Percentiles rank a stretch among this genome's conserved stretches.
Conservation (phyloP, 192 early-diverging fungal genomes). For the Backusella macrospora region DNA sequence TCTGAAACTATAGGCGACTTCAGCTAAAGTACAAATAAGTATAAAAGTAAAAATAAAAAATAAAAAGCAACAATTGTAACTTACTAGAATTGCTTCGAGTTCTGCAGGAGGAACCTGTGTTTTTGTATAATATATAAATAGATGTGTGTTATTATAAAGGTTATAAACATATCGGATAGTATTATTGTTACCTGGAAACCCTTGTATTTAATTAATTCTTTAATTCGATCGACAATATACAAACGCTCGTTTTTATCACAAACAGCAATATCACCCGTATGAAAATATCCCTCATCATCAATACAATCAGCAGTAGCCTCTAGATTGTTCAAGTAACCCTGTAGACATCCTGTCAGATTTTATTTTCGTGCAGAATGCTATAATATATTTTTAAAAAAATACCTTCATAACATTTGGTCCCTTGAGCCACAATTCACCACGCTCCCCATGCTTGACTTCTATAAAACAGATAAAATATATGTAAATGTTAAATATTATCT, state of each 20-base stretch:
- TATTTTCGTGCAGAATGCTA: too few relatives aligned
- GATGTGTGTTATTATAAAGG: neutral
- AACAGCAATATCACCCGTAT: slow-evolving; percentile 63
- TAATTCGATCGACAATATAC: slow-evolving; percentile 77
- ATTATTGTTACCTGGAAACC: slow-evolving; percentile 54
- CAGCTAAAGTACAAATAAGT: slow-evolving; percentile 48
- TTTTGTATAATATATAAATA: neutral
- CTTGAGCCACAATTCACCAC: slow-evolving; percentile 81
- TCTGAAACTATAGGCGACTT: slow-evolving; percentile 54
- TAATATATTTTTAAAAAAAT: neutral
- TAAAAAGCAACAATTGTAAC: slow-evolving; percentile 64
- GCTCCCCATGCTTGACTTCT: slow-evolving; percentile 55
- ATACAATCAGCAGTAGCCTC: slow-evolving; percentile 47
- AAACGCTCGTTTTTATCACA: slow-evolving; percentile 58
- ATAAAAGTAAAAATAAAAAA: slow-evolving; percentile 59
- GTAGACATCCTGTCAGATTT: neutral
- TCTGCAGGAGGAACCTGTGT: slow-evolving; percentile 78
- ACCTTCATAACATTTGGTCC: slow-evolving; percentile 80
- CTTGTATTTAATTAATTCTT: slow-evolving; percentile 61
- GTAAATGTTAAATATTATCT: neutral
- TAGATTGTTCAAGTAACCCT: slow-evolving; percentile 50
- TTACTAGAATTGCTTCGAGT: slow-evolving; percentile 65
- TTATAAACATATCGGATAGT: neutral
- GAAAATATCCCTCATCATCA: slow-evolving; percentile 55
- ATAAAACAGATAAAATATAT: neutral